These are phyloP conservation scores for Backusella liffmaniae DNA, from an alignment of 192 early-diverging fungal species.

Conservation along the genomic window DNA sequence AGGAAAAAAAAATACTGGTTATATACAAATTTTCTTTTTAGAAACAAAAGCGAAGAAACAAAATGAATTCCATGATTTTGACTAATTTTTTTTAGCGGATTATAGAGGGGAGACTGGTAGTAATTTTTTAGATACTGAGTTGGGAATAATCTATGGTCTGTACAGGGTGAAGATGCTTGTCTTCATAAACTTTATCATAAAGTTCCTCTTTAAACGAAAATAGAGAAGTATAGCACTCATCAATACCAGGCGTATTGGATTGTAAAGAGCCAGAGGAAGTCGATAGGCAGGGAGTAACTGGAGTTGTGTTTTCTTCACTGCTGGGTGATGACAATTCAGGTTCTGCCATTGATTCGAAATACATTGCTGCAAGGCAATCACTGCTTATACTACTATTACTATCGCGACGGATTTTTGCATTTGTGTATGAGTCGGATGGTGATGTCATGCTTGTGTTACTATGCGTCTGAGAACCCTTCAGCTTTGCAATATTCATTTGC, in stretches of 20 bases:
- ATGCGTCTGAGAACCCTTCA: neutral
- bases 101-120: neutral
- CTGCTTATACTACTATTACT: conserved; percentile 10
- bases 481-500: neutral
- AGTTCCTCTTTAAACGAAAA: neutral
- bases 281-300: neutral
- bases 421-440: neutral
- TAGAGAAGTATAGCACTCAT: neutral
- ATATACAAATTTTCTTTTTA: conserved; percentile 7
- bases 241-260: neutral
- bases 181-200: neutral
- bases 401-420: neutral
- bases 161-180: neutral
- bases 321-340: neutral
- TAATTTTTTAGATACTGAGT: neutral
- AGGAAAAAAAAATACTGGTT: neutral
- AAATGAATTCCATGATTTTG: neutral
- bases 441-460: neutral
- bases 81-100: neutral
- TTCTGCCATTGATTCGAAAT: neutral
- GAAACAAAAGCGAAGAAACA: neutral
- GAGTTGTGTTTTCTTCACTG: neutral
- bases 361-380: conserved; percentile 8
- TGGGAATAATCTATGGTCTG: neutral
- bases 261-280: neutral